Base-by-base conservation (phyloP, 495 filamentous ascomycete genomes). In the Sordaria brevicollis region DNA sequence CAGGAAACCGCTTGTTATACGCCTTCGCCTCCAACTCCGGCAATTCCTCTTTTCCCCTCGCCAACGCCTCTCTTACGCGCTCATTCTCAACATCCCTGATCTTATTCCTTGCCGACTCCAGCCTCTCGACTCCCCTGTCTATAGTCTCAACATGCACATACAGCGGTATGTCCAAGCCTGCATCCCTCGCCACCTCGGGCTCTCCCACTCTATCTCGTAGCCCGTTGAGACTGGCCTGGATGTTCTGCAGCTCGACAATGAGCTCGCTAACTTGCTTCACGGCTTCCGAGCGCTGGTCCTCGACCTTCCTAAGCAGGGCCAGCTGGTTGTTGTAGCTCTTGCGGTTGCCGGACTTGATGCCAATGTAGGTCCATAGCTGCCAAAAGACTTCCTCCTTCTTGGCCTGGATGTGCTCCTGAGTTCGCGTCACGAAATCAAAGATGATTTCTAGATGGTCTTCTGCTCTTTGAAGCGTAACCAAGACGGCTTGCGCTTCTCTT, bases 91-190 rank as follows among this genome's bases (percentile, higher is more conserved):
- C 69, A n/a, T 80, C 84, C 67, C 85, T 81, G 9, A 85, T 84
- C 68, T 84, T 83, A 35, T 80, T 80, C 67, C 89, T 81, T 68
- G 85, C 86, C 49, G 75, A 70, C 71, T 91, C 87, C 49, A 93
- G 74, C 71, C 90, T 82, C 73, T 92, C 87, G 4, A 92, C 84
- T 1, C 89, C 89, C 19, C 83, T 78, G 67, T 89, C 82, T 57
- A 93, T 91, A 71, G 85, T 88, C 71, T 91, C 88, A 65, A 92
- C 86, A 75, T 93, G 89, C 70, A 91, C 86, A 39, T 81, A 83
- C 7, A 93, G 76, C 67, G 90, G 89, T 35, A 91, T 80, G n/a
- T 82, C 79, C 0, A 74, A 41, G 1, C 49, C 49, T 35, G 43
- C 70, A 0, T 76, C 76, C 41, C 74, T 72, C 29, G 88, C 67